Conservation (phyloP, 2,329 filamentous ascomycete genomes). For the Fusarium gaditjirri region DNA sequence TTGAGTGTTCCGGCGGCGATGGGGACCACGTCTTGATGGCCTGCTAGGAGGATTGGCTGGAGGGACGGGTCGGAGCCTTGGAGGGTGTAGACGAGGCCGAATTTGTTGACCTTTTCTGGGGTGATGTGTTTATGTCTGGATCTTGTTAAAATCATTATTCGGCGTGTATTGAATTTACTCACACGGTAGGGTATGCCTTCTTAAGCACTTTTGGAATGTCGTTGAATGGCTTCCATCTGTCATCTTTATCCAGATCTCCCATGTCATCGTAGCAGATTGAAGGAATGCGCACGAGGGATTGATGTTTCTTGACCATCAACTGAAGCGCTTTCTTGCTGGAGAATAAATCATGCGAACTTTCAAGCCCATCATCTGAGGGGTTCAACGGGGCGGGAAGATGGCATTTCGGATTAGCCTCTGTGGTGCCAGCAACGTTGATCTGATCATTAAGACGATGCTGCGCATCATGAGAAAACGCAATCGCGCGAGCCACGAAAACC, state of each 20-base stretch:
- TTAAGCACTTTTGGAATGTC: constrained; percentile 58
- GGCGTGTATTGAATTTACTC: constrained; percentile 14
- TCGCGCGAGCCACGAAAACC: rapidly evolving
- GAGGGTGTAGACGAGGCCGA: constrained; percentile 69
- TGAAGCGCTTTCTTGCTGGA: constrained; percentile 43
- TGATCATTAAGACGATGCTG: background rate
- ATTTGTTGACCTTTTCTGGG: constrained; percentile 66
- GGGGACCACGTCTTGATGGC: constrained; percentile 56
- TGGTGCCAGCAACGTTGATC: background rate
- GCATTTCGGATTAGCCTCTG: constrained; percentile 27
- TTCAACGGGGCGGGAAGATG: constrained; percentile 44
- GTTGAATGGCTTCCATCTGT: constrained; percentile 63
- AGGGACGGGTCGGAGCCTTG: constrained; percentile 61
- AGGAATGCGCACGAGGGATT: constrained; percentile 62
- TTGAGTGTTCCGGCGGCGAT: constrained; percentile 52
- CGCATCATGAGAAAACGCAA: background rate
- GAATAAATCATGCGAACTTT: constrained; percentile 44
- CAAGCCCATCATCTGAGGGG: constrained; percentile 44
- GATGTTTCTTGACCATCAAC: constrained; percentile 58
- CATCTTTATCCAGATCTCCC: constrained; percentile 61
- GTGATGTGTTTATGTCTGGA: constrained; percentile 53
- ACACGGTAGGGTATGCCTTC: constrained; percentile 59
- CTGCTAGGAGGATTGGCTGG: constrained; percentile 51
- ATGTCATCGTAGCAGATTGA: constrained; percentile 65
- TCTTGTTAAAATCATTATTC: background rate